A percentile compares a stretch with the other conserved stretches of the same genome.
These are phyloP conservation scores for Isabelozyma heimii DNA, from an alignment of 805 yeast species.

Conservation along the genomic window DNA sequence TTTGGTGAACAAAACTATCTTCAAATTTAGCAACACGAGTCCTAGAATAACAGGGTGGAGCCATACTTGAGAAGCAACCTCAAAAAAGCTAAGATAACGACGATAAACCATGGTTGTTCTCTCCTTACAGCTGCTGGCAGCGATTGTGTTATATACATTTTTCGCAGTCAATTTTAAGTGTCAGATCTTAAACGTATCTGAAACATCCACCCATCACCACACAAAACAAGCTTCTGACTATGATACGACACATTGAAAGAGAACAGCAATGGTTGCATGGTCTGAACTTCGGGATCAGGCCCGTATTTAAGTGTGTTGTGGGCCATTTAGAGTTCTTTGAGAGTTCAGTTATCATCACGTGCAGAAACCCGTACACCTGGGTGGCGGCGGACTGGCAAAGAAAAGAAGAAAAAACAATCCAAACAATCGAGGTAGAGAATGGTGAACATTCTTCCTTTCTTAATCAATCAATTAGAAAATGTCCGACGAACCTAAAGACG, in stretches of 20 bases:
- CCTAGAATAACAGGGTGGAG: constrained; percentile 62
- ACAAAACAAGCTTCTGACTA: constrained; percentile 2
- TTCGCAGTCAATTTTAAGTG: not conserved
- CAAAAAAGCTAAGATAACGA: constrained; percentile 46
- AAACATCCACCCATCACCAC: constrained; percentile 4
- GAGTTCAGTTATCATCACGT: too few species aligned
- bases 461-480: constrained; percentile 4
- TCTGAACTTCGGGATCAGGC: too few species aligned
- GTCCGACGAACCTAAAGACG: constrained; percentile 38
- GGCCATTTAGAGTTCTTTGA: too few species aligned
- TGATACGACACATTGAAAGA: too few species aligned
- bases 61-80: constrained; percentile 62
- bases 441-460: not conserved
- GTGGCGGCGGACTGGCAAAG: too few species aligned
- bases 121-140: not conserved
- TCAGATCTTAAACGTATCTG: constrained; percentile 15
- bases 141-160: not conserved
- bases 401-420: too few species aligned
- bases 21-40: constrained; percentile 53
- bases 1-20: constrained; percentile 54
- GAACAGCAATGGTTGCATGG: too few species aligned
- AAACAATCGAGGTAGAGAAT: too few species aligned
- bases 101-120: not conserved
- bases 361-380: too few species aligned
- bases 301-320: too few species aligned